These are phyloP conservation scores for Phytophthora agathidicida DNA, from an alignment of 352 stramenopile species.

Conservation along the genomic window DNA sequence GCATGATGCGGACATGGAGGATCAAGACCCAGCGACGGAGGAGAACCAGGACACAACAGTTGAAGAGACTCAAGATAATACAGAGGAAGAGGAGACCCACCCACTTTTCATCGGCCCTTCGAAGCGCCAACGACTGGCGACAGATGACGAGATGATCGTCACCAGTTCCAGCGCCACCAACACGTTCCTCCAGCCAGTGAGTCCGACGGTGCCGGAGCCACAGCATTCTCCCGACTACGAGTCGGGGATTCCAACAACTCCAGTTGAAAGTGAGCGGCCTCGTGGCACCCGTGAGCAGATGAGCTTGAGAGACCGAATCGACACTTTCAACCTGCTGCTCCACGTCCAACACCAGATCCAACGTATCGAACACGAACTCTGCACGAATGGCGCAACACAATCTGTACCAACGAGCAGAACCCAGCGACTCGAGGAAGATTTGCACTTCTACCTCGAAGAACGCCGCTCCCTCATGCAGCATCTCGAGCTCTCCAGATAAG, in stretches of 20 bases:
- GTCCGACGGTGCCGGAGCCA: neutral
- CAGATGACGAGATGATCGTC: neutral
- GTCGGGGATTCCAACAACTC: neutral
- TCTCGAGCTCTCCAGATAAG: slow-evolving; percentile 17
- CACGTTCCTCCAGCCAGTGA: slow-evolving; percentile 19
- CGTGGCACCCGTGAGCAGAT: slow-evolving; percentile 6
- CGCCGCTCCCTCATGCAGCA: slow-evolving; percentile 26
- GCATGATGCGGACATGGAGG: neutral
- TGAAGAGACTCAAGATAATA: neutral
- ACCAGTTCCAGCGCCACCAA: slow-evolving; percentile 6
- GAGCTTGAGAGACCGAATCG: slow-evolving; percentile 18
- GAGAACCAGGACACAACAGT: neutral
- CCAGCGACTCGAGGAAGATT: slow-evolving; percentile 18
- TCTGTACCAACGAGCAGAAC: slow-evolving; percentile 8
- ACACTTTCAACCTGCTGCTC: slow-evolving; percentile 19
- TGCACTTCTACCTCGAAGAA: slow-evolving; percentile 29
- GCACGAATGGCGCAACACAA: neutral
- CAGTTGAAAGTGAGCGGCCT: neutral
- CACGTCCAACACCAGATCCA: slow-evolving; percentile 27
- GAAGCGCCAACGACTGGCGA: slow-evolving; percentile 14
- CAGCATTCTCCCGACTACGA: neutral
- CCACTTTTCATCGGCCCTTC: neutral
- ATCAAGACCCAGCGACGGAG: slow-evolving; percentile 1
- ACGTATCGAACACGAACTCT: slow-evolving; percentile 18
- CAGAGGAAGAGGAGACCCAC: neutral